phyloP scores from a whole-genome alignment of 257 asterid species.

The Pogostemon cablin region DNA sequence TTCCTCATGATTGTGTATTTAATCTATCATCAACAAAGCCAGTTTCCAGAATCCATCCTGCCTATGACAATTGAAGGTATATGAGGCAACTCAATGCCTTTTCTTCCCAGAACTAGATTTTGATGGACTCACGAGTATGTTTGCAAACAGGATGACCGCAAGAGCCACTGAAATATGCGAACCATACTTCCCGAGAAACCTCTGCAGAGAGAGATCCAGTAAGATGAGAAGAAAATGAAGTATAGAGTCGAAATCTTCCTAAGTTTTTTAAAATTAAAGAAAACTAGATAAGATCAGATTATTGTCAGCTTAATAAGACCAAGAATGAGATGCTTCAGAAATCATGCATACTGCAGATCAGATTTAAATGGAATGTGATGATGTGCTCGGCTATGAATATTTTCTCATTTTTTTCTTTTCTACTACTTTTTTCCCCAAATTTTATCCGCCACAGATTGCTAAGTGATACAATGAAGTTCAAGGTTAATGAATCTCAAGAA shows the following conservation, averaged over 20 bases:
- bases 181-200: constrained; percentile 48
- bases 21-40: constrained; percentile 29
- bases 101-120: constrained; percentile 35
- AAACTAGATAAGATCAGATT: neutral
- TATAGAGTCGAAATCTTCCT: neutral
- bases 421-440: neutral
- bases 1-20: constrained; percentile 5
- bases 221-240: constrained; percentile 12
- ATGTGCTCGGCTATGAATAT: neutral
- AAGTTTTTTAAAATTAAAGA: neutral
- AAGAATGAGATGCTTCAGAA: constrained; percentile 6
- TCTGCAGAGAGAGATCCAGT: constrained; percentile 43
- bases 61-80: neutral
- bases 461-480: neutral
- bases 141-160: constrained; percentile 41
- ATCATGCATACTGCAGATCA: neutral
- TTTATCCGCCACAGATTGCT: neutral
- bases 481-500: neutral
- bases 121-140: constrained; percentile 36
- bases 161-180: constrained; percentile 56
- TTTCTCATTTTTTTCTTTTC: neutral
- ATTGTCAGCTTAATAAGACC: neutral
- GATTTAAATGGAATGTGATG: neutral
- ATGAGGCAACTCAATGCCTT: constrained; percentile 36
- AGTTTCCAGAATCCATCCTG: neutral